These are phyloP conservation scores for Fomitopsis pinicola DNA, from an alignment of 1,284 basidiomycete genomes.

Conservation along the genomic window DNA sequence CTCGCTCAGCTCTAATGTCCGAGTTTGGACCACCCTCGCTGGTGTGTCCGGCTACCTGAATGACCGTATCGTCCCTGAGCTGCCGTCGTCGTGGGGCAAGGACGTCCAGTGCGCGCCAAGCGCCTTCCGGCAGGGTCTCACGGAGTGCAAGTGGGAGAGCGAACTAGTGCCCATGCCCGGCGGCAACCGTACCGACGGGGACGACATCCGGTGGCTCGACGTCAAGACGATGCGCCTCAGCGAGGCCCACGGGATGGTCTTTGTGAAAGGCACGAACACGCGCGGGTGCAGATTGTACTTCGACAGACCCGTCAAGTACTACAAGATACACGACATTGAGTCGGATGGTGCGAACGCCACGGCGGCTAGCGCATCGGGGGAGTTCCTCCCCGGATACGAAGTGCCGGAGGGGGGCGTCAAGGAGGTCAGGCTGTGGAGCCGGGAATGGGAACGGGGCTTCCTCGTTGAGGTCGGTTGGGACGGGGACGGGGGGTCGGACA, in stretches of 20 bases:
- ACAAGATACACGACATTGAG: constrained; percentile 28
- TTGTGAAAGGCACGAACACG: constrained; percentile 48
- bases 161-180: constrained; percentile 30
- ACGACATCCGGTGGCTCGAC: constrained; percentile 22
- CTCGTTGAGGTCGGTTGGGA: constrained; percentile 52
- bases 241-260: constrained; percentile 31
- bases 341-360: constrained; percentile 10
- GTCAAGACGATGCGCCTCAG: constrained; percentile 32
- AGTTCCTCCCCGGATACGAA: constrained; percentile 42
- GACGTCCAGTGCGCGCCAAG: constrained; percentile 16
- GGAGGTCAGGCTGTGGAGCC: constrained; percentile 60
- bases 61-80: constrained; percentile 37
- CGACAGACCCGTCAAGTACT: constrained; percentile 42
- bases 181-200: constrained; percentile 7
- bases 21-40: constrained; percentile 38
- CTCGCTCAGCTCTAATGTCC: constrained; percentile 9
- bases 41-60: constrained; percentile 42
- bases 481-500: neutral
- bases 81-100: constrained; percentile 48
- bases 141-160: constrained; percentile 35
- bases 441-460: constrained; percentile 61
- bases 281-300: constrained; percentile 62
- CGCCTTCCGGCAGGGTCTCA: constrained; percentile 19
- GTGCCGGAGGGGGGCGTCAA: constrained; percentile 36
- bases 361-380: constrained; percentile 24